A percentile compares a stretch with the other conserved stretches of the same genome.
Evolutionary conservation across 768 basidiomycete genomes (phyloP).

Genomic region (Pleurotus djamor): DNA sequence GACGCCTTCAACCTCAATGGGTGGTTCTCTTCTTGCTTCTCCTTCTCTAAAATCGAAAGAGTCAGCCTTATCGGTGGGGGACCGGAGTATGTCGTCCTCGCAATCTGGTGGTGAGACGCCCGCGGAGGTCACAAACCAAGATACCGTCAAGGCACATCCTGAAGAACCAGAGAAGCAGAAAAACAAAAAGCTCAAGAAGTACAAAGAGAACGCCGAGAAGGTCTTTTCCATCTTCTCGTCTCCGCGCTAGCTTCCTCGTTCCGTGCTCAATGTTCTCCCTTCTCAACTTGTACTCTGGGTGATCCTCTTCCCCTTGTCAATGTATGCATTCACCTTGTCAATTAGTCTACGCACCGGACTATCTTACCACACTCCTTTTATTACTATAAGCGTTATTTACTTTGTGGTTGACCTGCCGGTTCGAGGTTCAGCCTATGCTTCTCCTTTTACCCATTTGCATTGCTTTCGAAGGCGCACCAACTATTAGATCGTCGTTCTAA

Average conservation of each 20-base stretch:
- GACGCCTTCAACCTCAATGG: conserved; percentile 62
- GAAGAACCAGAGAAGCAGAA: conserved; percentile 59
- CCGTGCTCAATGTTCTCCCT: conserved; percentile 4
- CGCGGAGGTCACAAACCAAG: conserved; percentile 24
- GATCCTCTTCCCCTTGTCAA: conserved; percentile 8
- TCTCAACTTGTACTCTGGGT: conserved; percentile 7
- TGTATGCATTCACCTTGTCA: conserved; percentile 14
- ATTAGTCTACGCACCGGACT: conserved; percentile 19
- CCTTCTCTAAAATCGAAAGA: conserved; percentile 83
- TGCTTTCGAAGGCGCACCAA: conserved; percentile 11
- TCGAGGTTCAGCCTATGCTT: conserved; percentile 3
- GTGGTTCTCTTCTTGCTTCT: conserved; percentile 40
- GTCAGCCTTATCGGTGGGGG: conserved; percentile 72
- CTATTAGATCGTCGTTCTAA: conserved; percentile 18
- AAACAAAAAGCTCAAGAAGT: conserved; percentile 80
- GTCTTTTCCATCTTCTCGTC: conserved; percentile 80
- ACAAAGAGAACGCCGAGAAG: conserved; percentile 87
- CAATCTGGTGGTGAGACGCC: conserved; percentile 40
- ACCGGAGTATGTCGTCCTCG: conserved; percentile 70
- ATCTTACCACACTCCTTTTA: conserved; percentile 22
- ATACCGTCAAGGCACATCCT: conserved; percentile 18
- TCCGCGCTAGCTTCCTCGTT: conserved; percentile 45
- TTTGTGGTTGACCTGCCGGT: conserved; percentile 7
- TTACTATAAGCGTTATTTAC: conserved; percentile 13
- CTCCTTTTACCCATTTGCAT: conserved; percentile 3